Percentiles rank a stretch among this genome's conserved stretches.
These are phyloP conservation scores for Monilinia fructicola DNA, from an alignment of 2,329 filamentous ascomycete species.

Conservation along the genomic window DNA sequence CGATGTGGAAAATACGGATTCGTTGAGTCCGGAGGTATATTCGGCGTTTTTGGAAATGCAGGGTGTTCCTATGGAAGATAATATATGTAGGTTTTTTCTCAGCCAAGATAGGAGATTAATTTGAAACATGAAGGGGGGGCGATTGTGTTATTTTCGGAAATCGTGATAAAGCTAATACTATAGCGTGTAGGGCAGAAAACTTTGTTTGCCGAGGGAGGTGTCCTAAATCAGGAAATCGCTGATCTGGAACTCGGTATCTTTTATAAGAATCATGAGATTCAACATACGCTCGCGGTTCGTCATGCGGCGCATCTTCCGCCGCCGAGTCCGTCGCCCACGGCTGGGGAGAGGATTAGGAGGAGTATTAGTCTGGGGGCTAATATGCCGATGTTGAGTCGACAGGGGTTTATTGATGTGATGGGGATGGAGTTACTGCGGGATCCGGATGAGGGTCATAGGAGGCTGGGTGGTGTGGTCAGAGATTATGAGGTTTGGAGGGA, in stretches of 20 bases:
- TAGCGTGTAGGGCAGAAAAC: constrained; percentile 30
- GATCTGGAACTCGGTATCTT: constrained; percentile 34
- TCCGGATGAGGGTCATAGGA: constrained; percentile 26
- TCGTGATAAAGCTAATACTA: not conserved
- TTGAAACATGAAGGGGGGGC: not conserved
- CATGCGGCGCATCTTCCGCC: not conserved
- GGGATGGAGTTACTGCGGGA: constrained; percentile 30
- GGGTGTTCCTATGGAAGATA: constrained; percentile 28
- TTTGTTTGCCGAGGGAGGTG: constrained; percentile 24
- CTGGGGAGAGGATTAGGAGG: constrained; percentile 25
- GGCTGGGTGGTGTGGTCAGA: constrained; percentile 26
- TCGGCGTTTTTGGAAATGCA: constrained; percentile 33
- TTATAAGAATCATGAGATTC: constrained; percentile 29
- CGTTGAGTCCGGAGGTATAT: constrained; percentile 32
- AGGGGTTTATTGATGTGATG: constrained; percentile 57
- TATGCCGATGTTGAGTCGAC: constrained; percentile 53
- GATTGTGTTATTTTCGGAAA: not conserved
- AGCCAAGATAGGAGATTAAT: not conserved
- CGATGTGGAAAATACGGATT: constrained; percentile 32
- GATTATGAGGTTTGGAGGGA: constrained; percentile 32
- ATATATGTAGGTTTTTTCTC: constrained; percentile 31
- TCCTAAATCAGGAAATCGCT: constrained; percentile 31
- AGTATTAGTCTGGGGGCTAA: constrained; percentile 31
- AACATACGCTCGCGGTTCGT: constrained; percentile 27
- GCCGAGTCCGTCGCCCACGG: constrained; percentile 23